Evolutionary conservation across 495 filamentous ascomycete genomes (phyloP), one percentile per base, ranked within the genome.

Genomic region (Pyronema omphalodes): DNA sequence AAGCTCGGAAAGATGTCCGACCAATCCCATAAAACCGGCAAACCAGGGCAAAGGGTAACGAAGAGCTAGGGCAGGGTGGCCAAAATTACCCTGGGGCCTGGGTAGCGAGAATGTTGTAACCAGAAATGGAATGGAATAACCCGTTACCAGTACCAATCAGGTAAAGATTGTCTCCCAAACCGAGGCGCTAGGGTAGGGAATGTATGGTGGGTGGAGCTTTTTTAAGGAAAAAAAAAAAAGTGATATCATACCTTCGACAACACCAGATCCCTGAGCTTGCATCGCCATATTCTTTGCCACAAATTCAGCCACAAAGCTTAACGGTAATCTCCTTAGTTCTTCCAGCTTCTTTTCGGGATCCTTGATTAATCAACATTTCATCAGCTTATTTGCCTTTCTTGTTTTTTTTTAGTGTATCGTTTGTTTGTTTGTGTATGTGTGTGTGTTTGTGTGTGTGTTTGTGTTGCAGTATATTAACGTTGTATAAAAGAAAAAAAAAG

Each of bases 261-360:
- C 17, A 46, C 49, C 51, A 36, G 41, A 40, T n/a, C 52, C 19
- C 44, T 60, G 57, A 41, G 23, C 47, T 60, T 49, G n/a, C 51
- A 41, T 44, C 59, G 51, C 35, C 44, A 17, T 48, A 6, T 12
- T 23, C 34, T 29, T 57, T 12, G 47, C 34, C 9, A 36, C 44
- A 7, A 44, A 29, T 9, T 44, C 19, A 6, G 8, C 53, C 46
- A 65, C 51, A 33, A 65, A 62, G 48, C 55, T 57, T 53, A 53
- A 59, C 17, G 63, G 63, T 29, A 66, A 59, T 4, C 49, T 56
- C 36, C 62, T 51, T 19, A 66, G 55, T 41, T 66, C 63, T 43
- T 66, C 62, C 35, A 66, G 37, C 19, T 66, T 66, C 51, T 54
- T 58, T 37, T 65, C 59, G 39, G 63, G 63, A 54, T 66, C 63